Base-by-base conservation (phyloP, 2,329 filamentous ascomycete species). In the Delphinella strobiligena region DNA sequence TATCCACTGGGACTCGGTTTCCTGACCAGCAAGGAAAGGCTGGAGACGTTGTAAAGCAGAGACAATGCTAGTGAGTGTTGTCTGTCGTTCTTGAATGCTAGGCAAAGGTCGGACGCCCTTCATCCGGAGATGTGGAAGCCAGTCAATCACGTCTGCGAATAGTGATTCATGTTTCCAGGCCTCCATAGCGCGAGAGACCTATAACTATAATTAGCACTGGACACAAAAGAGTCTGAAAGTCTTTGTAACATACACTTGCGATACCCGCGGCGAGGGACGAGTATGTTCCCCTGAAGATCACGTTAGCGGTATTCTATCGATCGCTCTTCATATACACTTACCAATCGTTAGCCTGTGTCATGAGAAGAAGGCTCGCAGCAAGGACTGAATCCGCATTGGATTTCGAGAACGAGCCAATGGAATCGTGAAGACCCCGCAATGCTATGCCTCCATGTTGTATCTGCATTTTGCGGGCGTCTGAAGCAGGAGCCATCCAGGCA, bases 311-410 rank as follows among this genome's bases (percentile, higher is more conserved):
- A 30, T 27, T 17, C 5, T 24, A 10, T 7, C 12, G 4, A 14
- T 19, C 9, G 14, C 15, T 11, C 4, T 9, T 9, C 32, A 10
- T 18, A n/a, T 22, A 3, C 12, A 66, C 80, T 69, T 72, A 93
- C 89, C 88, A 96, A 66, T 96, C 89, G 44, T 81, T 91, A 41
- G 86, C 84, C 66, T 96, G 89, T 88, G 91, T 96, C 29, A 88
- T 93, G 36, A 98, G 72, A 35, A 96, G 74, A 33, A 95, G 77
- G 18, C 89, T 95, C 22, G 88, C 85, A 18, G 88, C 89, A 40
- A 98, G 72, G 46, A 95, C 80, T 32, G 88, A 87, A 62, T 98
- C 89, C 2, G 86, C 89, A 45, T 87, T 93, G 38, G 82, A 78
- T 51, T 78, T 78, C 2, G 83, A 93, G 61, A 96, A 95, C 15